Evolutionary conservation across 306 rosid species (phyloP).

Genomic region (Astragalus membranaceus): DNA sequence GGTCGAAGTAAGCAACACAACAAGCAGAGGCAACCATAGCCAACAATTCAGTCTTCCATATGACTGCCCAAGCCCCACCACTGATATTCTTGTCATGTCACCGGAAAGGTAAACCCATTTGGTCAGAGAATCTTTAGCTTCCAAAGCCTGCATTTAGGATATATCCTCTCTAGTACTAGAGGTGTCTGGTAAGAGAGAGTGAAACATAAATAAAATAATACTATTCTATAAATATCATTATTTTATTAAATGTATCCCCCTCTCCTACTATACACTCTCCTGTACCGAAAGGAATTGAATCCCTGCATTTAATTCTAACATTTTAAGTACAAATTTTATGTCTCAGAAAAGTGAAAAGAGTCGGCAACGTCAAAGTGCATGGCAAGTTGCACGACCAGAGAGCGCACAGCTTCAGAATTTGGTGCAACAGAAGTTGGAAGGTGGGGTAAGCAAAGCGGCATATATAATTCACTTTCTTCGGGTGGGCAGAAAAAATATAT

Average conservation of each 20-base stretch:
- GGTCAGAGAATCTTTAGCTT: slow-evolving; percentile 14
- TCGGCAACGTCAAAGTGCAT: slow-evolving; percentile 60
- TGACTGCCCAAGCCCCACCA: slow-evolving; percentile 32
- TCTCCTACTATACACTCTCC: too few species aligned
- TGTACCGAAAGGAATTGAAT: too few species aligned
- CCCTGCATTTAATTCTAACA: slow-evolving; percentile 18
- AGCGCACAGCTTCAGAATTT: slow-evolving; percentile 49
- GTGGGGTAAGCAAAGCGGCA: slow-evolving; percentile 77
- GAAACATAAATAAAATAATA: too few species aligned
- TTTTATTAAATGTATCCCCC: too few species aligned
- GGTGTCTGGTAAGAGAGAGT: too few species aligned
- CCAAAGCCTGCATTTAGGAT: slow-evolving; percentile 13
- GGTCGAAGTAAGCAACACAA: slow-evolving; percentile 17
- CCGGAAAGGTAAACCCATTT: slow-evolving; percentile 11
- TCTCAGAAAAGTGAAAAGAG: slow-evolving; percentile 50
- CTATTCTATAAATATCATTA: too few species aligned
- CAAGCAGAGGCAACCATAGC: slow-evolving; percentile 36
- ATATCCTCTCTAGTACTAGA: too few species aligned
- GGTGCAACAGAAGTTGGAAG: slow-evolving; percentile 65
- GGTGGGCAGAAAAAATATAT: slow-evolving; percentile 51
- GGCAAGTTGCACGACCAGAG: slow-evolving; percentile 70
- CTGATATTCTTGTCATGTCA: slow-evolving; percentile 18
- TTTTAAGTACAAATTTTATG: slow-evolving; percentile 28
- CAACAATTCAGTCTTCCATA: slow-evolving; percentile 8
- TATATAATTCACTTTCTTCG: slow-evolving; percentile 50